Evolutionary conservation across 805 yeast genomes (phyloP), one percentile per base, ranked within the genome.

Genomic region (Wickerhamiella vanderwaltii): DNA sequence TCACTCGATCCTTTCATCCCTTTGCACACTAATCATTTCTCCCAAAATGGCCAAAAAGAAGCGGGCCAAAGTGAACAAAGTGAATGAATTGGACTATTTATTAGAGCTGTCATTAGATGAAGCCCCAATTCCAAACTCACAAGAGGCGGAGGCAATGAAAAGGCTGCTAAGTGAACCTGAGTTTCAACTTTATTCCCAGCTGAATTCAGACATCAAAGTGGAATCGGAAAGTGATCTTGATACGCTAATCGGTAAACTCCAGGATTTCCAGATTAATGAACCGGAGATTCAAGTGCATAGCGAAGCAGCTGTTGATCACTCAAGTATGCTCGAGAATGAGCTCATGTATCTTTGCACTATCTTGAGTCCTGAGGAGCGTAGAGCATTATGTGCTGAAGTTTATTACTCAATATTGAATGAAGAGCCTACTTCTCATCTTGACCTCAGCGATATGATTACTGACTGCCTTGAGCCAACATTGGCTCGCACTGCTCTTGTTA

Each of bases 361-460:
- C 17, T 43, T 52, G 29, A 39, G 40, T 23, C 53, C 54, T 4
- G 41, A 46, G 15, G 56, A 52, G 43, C 43, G 45, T 43, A 45
- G 48, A 3, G 29, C 35, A 28, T 43, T 52, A 6, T 43, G 48
- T 13, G 16, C 46, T 20, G 50, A 48, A 31, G 39, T 52, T 24
- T 40, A 46, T 17, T 40, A 43, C 29, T 52, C 46, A 24, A 20
- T 43, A 13, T 39, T 39, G 11, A 45, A 43, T 16, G 29, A 29
- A 18, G 41, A 39, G 20, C 43, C 47, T 2, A 44, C 50, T 17
- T 51, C 51, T 7, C 53, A 52, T 45, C 43, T 49, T 6, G 56
- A 49, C 35, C 41, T 52, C 37, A 47, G 52, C 46, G 56, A 52
- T 30, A 43, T 46, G 29, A 50, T 51, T 20, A 44, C 48, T 9